Percentiles rank a stretch among this genome's conserved stretches.
phyloP scores from a whole-genome alignment of 140 eudicot species.

The Stevia rebaudiana region DNA sequence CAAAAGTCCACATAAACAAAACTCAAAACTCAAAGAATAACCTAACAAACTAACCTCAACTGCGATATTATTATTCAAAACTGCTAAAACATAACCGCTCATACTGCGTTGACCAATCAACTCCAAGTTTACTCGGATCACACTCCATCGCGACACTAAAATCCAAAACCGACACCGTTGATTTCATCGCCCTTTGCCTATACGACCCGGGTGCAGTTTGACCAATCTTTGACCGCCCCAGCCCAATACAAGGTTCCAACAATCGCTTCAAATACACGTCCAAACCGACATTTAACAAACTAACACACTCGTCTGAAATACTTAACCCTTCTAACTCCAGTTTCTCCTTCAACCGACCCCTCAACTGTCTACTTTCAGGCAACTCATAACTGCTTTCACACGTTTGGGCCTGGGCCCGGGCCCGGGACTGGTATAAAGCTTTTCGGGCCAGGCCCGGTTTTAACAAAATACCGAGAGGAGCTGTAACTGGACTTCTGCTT shows the following conservation, averaged over 20 bases:
- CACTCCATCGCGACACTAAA: constrained; percentile 67
- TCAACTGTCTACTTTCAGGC: constrained; percentile 55
- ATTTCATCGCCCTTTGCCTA: constrained; percentile 25
- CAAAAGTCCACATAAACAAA: constrained; percentile 25
- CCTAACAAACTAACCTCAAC: not conserved
- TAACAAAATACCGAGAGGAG: constrained; percentile 64
- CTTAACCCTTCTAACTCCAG: constrained; percentile 48
- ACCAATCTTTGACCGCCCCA: constrained; percentile 35
- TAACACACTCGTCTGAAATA: constrained; percentile 52
- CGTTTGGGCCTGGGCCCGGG: constrained; percentile 15
- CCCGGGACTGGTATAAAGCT: constrained; percentile 19
- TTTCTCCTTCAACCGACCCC: constrained; percentile 51
- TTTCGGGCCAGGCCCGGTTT: constrained; percentile 36
- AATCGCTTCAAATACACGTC: constrained; percentile 65
- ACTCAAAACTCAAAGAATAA: constrained; percentile 13
- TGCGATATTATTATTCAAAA: constrained; percentile 24
- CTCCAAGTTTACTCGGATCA: constrained; percentile 58
- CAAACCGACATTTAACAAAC: constrained; percentile 58
- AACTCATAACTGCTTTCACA: constrained; percentile 49
- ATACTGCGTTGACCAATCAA: constrained; percentile 61
- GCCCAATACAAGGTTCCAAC: constrained; percentile 58
- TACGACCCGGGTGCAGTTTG: constrained; percentile 15
- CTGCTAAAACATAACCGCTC: constrained; percentile 47
- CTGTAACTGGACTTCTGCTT: constrained; percentile 63
- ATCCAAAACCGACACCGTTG: constrained; percentile 46